Percentiles rank a stretch among this genome's conserved stretches.
Evolutionary conservation across 768 basidiomycete species (phyloP).

Genomic region (Leccinellum albellum): DNA sequence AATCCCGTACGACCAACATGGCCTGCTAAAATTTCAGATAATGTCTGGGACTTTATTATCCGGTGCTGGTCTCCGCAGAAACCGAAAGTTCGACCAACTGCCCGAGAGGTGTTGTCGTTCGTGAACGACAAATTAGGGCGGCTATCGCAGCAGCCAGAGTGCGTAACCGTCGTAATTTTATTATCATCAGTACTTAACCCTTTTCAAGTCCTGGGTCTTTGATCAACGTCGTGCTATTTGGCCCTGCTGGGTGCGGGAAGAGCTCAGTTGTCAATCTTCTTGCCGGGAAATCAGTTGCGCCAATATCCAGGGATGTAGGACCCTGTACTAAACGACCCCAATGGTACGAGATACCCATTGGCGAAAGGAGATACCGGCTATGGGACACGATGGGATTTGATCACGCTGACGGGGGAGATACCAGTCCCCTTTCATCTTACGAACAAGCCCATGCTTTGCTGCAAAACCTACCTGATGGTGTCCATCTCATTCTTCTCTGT

Average conservation of each 20-base stretch:
- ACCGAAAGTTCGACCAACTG: background rate
- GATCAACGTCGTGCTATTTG: conserved; percentile 16
- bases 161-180: background rate
- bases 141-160: background rate
- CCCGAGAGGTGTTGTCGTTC: background rate
- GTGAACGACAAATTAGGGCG: background rate
- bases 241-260: conserved; percentile 15
- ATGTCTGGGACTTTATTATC: conserved; percentile 1
- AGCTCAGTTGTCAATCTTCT: conserved; percentile 21
- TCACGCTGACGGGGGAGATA: background rate
- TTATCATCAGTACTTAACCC: background rate
- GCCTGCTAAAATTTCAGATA: background rate
- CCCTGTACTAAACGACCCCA: conserved; percentile 31
- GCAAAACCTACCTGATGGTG: conserved; percentile 22
- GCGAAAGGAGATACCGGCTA: conserved; percentile 9
- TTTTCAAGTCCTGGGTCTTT: background rate
- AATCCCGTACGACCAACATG: background rate
- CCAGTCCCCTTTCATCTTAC: conserved; percentile 8
- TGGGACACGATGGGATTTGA: conserved; percentile 28
- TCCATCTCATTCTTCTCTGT: conserved; percentile 36
- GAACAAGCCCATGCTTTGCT: conserved; percentile 26
- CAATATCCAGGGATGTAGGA: conserved; percentile 17
- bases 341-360: background rate
- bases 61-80: conserved; percentile 2
- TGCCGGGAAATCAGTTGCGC: conserved; percentile 17